phyloP scores from a whole-genome alignment of 805 yeast species.

The Candida maltosa region DNA sequence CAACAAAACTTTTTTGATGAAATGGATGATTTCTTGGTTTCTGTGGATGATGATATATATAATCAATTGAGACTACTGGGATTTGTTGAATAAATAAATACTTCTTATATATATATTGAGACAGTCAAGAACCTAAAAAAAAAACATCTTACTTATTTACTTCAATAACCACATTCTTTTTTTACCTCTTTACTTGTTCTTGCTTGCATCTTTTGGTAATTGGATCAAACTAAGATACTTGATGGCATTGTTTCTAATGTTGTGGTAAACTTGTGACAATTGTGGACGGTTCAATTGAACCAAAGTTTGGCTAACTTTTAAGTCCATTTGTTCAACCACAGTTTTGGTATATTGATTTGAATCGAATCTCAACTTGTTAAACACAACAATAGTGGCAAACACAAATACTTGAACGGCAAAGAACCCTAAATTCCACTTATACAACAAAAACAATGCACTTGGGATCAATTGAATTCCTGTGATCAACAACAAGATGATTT shows the following conservation, averaged over 20 bases:
- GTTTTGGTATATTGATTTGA: constrained; percentile 28
- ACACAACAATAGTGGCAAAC: constrained; percentile 23
- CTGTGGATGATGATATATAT: constrained; percentile 7
- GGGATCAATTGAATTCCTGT: constrained; percentile 25
- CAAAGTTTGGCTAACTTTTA: constrained; percentile 28
- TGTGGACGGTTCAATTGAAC: constrained; percentile 12
- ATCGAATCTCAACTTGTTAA: constrained; percentile 34
- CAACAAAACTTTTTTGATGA: constrained; percentile 6
- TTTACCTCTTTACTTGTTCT: constrained; percentile 8
- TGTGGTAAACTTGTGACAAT: constrained; percentile 15
- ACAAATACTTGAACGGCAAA: constrained; percentile 34
- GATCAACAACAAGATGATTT: constrained; percentile 21
- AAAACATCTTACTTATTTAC: too few relatives aligned
- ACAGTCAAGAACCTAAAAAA: too few relatives aligned
- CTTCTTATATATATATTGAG: too few relatives aligned
- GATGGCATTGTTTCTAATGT: constrained; percentile 15
- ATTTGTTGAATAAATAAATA: too few relatives aligned
- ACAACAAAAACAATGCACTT: constrained; percentile 21
- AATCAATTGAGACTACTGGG: too few relatives aligned
- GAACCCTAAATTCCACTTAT: constrained; percentile 32
- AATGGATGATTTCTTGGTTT: constrained; percentile 5
- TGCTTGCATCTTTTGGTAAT: constrained; percentile 14
- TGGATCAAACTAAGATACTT: constrained; percentile 19
- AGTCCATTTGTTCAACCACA: constrained; percentile 45
- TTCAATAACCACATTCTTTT: too few relatives aligned